Evolutionary conservation across 805 yeast species (phyloP), one percentile per base, ranked within the genome.

Genomic region (Cyberlindnera xylosilytica): DNA sequence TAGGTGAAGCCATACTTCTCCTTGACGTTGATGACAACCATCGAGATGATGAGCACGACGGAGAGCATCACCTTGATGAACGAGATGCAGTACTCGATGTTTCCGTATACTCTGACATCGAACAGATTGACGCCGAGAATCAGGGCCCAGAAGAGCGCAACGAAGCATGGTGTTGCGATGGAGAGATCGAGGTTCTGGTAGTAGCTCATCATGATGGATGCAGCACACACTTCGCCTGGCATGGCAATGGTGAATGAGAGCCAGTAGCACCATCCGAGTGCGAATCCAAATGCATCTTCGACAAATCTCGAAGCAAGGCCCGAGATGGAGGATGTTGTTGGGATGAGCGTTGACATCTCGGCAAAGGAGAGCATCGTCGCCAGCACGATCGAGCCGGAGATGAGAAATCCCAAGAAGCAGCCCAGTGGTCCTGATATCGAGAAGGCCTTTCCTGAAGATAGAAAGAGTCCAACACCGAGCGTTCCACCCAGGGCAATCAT

Each of bases 401-500:
- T 63, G 0, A 72, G 42, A 56, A 80, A 84, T 2, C 91, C 90
- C 12, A 85, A 51, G 5, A 85, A 62, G 8, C 87, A 77, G 0
- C 95, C 95, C 39, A 85, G 65, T 1, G 91, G 91, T 2, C 95
- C 95, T 2, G 86, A 83, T 15, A 80, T 79, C 16, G 80, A 70
- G 39, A 85, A 72, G 1, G 88, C 85, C 53, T 83, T 81, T 4
- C 93, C 90, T 6, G 84, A 76, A 33, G 81, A 78, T 19, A 85
- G 63, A 43, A 82, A 72, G 16, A 85, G 61, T 0, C 95, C 93
- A 13, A 85, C 91, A 1, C 93, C 93, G 5, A 85, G 60, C 0
- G 90, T 83, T 2, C 89, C 91, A 3, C 89, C 88, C 23, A 86
- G 66, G 0, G 90, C 85, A 36, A 85, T 80, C 80, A 84, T 82